Conservation (phyloP, 2,329 filamentous ascomycete species). For the Plenodomus biglobosus region DNA sequence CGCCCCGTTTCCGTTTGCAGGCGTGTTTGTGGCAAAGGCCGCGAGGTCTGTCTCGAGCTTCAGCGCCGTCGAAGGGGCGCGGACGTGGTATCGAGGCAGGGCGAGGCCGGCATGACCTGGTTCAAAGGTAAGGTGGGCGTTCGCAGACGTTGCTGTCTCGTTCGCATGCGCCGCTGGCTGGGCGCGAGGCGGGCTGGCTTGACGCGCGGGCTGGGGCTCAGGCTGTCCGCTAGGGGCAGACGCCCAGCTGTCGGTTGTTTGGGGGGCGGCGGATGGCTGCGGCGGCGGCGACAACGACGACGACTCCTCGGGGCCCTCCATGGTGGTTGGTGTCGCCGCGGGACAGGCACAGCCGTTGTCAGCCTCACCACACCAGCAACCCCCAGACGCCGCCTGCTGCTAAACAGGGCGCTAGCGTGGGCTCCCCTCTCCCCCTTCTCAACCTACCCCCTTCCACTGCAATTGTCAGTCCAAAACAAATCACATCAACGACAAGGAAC, state of each 20-base stretch:
- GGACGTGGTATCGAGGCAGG: conserved; percentile 28
- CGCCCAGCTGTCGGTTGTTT: conserved; percentile 14
- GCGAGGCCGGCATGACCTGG: conserved; percentile 10
- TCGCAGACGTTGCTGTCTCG: too few relatives aligned
- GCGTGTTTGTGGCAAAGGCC: conserved; percentile 19
- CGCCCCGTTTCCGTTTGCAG: conserved; percentile 14
- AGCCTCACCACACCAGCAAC: background rate
- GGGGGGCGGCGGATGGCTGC: conserved; percentile 19
- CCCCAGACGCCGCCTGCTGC: background rate
- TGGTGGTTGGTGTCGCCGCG: conserved; percentile 36
- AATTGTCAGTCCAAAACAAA: background rate
- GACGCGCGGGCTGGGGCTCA: background rate
- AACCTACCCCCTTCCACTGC: too few relatives aligned
- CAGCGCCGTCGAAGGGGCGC: conserved; percentile 27
- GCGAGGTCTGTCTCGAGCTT: conserved; percentile 37
- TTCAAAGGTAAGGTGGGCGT: conserved; percentile 25
- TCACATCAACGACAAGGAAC: background rate
- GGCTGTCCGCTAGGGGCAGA: conserved; percentile 13
- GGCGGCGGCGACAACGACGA: too few relatives aligned
- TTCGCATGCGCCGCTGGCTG: conserved; percentile 11
- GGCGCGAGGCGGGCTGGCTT: background rate
- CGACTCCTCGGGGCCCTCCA: conserved; percentile 34
- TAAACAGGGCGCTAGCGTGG: conserved; percentile 17
- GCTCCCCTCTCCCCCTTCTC: background rate
- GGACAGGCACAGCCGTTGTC: conserved; percentile 14